Evolutionary conservation across 2,329 filamentous ascomycete genomes (phyloP), one percentile per base, ranked within the genome.

Genomic region (Ilyonectria sp.): DNA sequence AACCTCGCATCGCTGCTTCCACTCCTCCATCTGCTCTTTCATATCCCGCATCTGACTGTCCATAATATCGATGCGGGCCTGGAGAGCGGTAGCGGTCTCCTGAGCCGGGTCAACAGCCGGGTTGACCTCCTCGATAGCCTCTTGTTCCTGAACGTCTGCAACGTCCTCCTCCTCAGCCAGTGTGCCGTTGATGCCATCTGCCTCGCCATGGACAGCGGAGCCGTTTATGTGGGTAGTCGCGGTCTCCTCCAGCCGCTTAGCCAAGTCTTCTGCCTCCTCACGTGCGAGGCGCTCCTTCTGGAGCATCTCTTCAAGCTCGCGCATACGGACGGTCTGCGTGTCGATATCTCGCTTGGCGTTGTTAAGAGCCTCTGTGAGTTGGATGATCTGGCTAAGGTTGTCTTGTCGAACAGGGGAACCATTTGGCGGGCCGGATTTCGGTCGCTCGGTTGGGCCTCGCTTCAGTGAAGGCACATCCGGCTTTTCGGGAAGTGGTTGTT

Each of bases 401-500:
- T 90, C 87, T 61, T 86, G 86, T 11, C 90, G 87, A 40, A 89
- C 84, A 0, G 90, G 90, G 0, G 90, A 92, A 3, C 83, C 82
- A 73, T 81, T 87, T 19, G 83, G 81, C 6, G 84, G 80, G 35
- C 83, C 80, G 1, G 86, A 83, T 77, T 91, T 93, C 9, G 92
- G 87, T 63, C 92, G 90, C 71, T 97, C 94, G 0, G 93, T 95
- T 29, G 93, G 90, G 5, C 87, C 87, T 62, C 94, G 89, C 77
- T 93, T 94, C 33, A 97, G 81, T 1, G 93, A 89, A 0, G 91
- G 89, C 0, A 87, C 89, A 80, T 97, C 94, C 0, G 95, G 95
- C 79, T 98, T 98, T 78, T 98, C 95, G 1, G 95, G 95, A 6
- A 98, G 85, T 15, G 95, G 95, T 74, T 97, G 95, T 74, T 97